phyloP scores from a whole-genome alignment of 2,329 filamentous ascomycete genomes.

The Aspergillus novofumigatus region DNA sequence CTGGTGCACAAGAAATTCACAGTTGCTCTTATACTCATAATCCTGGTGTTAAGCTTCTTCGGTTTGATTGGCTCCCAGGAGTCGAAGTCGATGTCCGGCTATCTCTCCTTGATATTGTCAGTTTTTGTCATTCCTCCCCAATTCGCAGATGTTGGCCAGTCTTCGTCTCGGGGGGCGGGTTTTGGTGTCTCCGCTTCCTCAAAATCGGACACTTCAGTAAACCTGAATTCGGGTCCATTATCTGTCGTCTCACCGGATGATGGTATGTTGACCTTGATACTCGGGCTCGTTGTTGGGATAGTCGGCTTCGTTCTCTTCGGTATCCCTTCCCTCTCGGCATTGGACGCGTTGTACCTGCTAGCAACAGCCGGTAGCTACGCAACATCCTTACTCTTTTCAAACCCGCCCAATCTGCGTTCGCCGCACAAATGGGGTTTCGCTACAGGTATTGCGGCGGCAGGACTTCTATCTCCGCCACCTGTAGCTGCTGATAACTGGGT shows the following conservation, averaged over 20 bases:
- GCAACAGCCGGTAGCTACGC: conserved; percentile 23
- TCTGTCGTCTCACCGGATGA: conserved; percentile 17
- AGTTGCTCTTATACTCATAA: conserved; percentile 19
- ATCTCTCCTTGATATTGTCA: conserved; percentile 44
- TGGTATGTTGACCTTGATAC: conserved; percentile 25
- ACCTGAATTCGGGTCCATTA: conserved; percentile 11
- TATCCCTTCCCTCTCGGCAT: conserved; percentile 16
- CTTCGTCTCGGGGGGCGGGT: conserved; percentile 18
- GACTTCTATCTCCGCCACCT: conserved; percentile 28
- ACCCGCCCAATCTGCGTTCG: conserved; percentile 23
- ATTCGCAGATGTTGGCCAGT: conserved; percentile 26
- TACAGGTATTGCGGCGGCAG: conserved; percentile 22
- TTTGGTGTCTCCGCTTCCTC: conserved; percentile 16
- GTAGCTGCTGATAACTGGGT: conserved; percentile 23
- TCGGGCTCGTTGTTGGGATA: conserved; percentile 24
- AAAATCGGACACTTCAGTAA: background rate
- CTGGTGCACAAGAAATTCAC: conserved; percentile 27
- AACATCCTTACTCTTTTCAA: conserved; percentile 22
- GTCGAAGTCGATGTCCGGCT: conserved; percentile 42
- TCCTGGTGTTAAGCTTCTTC: conserved; percentile 23
- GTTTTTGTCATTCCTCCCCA: conserved; percentile 49
- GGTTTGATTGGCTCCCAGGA: conserved; percentile 31
- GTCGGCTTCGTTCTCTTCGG: conserved; percentile 20
- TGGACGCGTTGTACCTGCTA: conserved; percentile 22
- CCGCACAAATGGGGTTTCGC: conserved; percentile 30